Base-by-base conservation (phyloP, 768 basidiomycete species). In the Leucocoprinus leucothites region DNA sequence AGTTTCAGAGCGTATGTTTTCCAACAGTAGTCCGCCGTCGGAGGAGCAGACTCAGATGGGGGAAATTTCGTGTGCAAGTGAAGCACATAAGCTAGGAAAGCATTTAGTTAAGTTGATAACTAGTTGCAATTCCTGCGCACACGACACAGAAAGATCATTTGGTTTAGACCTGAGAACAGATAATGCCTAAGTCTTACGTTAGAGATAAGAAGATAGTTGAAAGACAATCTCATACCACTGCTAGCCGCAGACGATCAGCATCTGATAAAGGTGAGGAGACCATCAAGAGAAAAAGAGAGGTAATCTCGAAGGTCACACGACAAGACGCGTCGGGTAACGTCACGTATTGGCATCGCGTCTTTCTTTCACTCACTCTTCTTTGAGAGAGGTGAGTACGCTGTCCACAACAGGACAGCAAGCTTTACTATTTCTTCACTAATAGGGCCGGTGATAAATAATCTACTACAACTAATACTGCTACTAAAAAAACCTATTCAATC, bases 101-200 rank as follows among this genome's bases (percentile, higher is more conserved):
- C n/a, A 18, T 45, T 22, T 42, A 31, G 4, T 43, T 21, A 51
- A 35, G 2, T 43, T 18, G 18, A 51, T 9, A 9, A 19, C 48
- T 26, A 18, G 36, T 9, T 25, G 21, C 7, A 28, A 43, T 5
- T 31, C 11, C 31, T 18, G 59, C 73, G 41, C 58, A 80, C 82
- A 70, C 48, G 68, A 57, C 57, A 69, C 68, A 9, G 78, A 76
- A 58, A 75, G 70, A 21, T 68, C 59, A 16, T 63, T 51, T 24
- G 79, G 79, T 55, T 78, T 81, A 64, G 69, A 71, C 65, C 71
- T 74, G 26, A 82, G 65, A 8, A 75, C 74, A 19, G 71, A 65
- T 22, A 83, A 61, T 9, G 79, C 81, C 81, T 83, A 43, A 34
- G 38, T 16, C 1, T 19, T 6, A 25, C 45, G 47, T 13, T n/a